A percentile compares a stretch with the other conserved stretches of the same genome.
These are phyloP conservation scores for Debaryomycetaceae sp. DNA, from an alignment of 1,139 yeast genomes.

Conservation along the genomic window DNA sequence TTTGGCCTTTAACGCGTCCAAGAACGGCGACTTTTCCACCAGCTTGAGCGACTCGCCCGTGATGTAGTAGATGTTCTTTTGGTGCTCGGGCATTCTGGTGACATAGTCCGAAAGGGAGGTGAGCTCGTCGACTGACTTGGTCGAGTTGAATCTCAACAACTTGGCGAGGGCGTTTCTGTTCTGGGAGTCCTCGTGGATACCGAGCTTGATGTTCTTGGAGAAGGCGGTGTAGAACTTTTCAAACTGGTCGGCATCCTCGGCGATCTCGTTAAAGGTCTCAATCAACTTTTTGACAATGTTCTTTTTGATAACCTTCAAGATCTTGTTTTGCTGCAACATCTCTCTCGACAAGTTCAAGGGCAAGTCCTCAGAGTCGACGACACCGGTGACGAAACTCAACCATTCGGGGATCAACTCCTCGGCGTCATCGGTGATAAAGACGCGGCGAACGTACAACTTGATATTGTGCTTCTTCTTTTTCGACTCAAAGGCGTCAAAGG, in stretches of 20 bases:
- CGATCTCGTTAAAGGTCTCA: conserved; percentile 97
- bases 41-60: conserved; percentile 98
- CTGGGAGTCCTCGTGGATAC: conserved; percentile 98
- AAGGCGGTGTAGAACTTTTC: conserved; percentile 98
- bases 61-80: conserved; percentile 97
- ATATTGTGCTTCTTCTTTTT: conserved; percentile 99
- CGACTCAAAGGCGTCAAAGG: conserved; percentile 92
- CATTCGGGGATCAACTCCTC: conserved; percentile 99
- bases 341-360: conserved; percentile 99
- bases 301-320: conserved; percentile 98
- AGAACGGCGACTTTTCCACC: conserved; percentile 98
- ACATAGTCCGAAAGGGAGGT: conserved; percentile 96
- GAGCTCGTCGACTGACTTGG: conserved; percentile 88
- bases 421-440: conserved; percentile 98
- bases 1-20: conserved; percentile 97
- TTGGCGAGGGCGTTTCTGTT: conserved; percentile 94
- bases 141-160: conserved; percentile 93
- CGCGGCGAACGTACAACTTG: conserved; percentile 98
- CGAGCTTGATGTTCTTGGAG: conserved; percentile 97
- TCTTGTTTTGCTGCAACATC: conserved; percentile 99
- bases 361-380: conserved; percentile 98
- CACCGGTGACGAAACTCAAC: conserved; percentile 97
- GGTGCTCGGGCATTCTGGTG: conserved; percentile 99
- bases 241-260: conserved; percentile 98
- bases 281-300: conserved; percentile 97